Conservation (phyloP, 371 early-diverging fungal genomes). For the Rhizopus arrhizus region DNA sequence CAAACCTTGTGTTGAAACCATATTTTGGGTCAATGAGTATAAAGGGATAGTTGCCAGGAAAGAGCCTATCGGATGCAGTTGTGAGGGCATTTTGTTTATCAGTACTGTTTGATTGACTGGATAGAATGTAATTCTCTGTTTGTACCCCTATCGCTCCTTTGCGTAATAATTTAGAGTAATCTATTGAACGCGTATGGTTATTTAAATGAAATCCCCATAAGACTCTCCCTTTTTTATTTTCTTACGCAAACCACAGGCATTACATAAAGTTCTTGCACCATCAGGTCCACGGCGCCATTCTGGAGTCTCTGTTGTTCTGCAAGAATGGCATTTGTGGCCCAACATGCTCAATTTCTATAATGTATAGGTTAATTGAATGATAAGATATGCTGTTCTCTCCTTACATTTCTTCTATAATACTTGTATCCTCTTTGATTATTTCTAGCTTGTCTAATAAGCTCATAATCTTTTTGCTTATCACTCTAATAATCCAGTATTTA, state of each 20-base stretch:
- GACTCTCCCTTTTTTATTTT: conserved; percentile 1
- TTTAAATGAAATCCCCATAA: not conserved
- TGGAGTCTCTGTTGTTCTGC: conserved; percentile 65
- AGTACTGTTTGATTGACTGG: not conserved
- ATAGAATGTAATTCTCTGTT: conserved; percentile 21
- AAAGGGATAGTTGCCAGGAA: conserved; percentile 22
- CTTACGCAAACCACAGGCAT: conserved; percentile 70
- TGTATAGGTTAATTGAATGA: not conserved
- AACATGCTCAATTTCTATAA: conserved; percentile 37
- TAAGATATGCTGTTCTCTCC: not conserved
- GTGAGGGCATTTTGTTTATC: not conserved
- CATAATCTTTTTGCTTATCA: conserved; percentile 32
- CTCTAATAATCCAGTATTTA: conserved; percentile 3
- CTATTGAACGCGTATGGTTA: conserved; percentile 3
- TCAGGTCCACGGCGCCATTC: conserved; percentile 74
- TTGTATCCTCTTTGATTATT: conserved; percentile 30
- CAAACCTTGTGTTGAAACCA: conserved; percentile 1
- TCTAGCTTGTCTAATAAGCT: conserved; percentile 41
- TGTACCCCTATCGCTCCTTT: conserved; percentile 30
- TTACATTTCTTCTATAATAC: conserved; percentile 44
- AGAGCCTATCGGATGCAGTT: not conserved
- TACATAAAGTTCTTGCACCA: conserved; percentile 68
- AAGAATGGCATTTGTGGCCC: conserved; percentile 59
- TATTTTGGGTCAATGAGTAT: conserved; percentile 27
- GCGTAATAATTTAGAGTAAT: conserved; percentile 29